Conservation (phyloP, 2,329 filamentous ascomycete species). For the Apiospora aurea region DNA sequence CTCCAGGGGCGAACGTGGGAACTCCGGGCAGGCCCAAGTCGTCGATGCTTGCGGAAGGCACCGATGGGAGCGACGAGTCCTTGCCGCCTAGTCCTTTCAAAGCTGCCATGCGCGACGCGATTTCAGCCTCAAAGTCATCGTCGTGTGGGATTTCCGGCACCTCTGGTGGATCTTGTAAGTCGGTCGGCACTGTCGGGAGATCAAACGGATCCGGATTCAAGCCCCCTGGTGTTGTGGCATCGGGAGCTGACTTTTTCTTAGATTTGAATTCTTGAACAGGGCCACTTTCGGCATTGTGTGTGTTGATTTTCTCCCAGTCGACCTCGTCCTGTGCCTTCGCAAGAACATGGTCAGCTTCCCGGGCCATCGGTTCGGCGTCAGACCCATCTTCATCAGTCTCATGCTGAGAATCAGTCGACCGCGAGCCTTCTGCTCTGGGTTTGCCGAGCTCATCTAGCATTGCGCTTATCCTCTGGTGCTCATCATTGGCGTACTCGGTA, state of each 20-base stretch:
- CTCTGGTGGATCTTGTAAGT: slow-evolving; percentile 47
- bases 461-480: slow-evolving; percentile 42
- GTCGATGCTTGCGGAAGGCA: slow-evolving; percentile 40
- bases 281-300: background rate
- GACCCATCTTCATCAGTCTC: slow-evolving; percentile 46
- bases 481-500: slow-evolving; percentile 38
- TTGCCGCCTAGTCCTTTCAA: slow-evolving; percentile 47
- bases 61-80: slow-evolving; percentile 36
- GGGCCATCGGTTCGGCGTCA: slow-evolving; percentile 57
- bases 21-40: slow-evolving; percentile 55
- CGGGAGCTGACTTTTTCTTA: background rate
- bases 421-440: background rate
- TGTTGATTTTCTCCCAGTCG: slow-evolving; percentile 42
- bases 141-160: slow-evolving; percentile 32
- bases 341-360: slow-evolving; percentile 53
- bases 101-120: slow-evolving; percentile 60
- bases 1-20: slow-evolving; percentile 56
- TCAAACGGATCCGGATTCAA: slow-evolving; percentile 39
- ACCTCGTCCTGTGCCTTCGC: slow-evolving; percentile 55
- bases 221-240: slow-evolving; percentile 22
- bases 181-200: slow-evolving; percentile 56
- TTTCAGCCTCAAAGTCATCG: slow-evolving; percentile 51
- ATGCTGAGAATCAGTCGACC: background rate
- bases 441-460: slow-evolving; percentile 44
- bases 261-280: background rate